A percentile compares a stretch with the other conserved stretches of the same genome.
Conservation (phyloP, 1,139 yeast species). For the Debaryomyces psychrophilus region DNA sequence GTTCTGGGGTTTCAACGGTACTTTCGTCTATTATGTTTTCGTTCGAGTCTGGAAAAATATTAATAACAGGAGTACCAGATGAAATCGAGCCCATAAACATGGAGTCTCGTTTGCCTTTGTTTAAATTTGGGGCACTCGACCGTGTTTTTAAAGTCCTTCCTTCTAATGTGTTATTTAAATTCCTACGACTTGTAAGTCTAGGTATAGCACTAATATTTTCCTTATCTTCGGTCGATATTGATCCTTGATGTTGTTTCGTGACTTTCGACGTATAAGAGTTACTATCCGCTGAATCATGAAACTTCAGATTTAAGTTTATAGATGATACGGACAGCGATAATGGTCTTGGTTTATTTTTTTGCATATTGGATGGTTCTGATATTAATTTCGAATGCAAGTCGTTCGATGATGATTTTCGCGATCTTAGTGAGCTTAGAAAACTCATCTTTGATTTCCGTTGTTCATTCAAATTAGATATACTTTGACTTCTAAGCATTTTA, state of each 20-base stretch:
- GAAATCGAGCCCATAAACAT: conserved; percentile 4
- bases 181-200: conserved; percentile 2
- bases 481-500: conserved; percentile 37
- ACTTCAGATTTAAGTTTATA: conserved; percentile 17
- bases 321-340: conserved; percentile 20
- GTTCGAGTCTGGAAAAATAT: conserved; percentile 10
- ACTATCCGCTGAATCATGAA: conserved; percentile 8
- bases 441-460: conserved; percentile 23
- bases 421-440: conserved; percentile 27
- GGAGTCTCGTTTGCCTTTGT: conserved; percentile 14
- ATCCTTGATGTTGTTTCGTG: conserved; percentile 15
- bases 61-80: conserved; percentile 4
- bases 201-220: conserved; percentile 14
- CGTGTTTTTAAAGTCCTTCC: conserved; percentile 23
- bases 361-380: conserved; percentile 11
- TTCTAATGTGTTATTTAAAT: conserved; percentile 8
- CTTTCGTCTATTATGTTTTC: conserved; percentile 11
- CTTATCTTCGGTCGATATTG: conserved; percentile 15
- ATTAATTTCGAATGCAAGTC: conserved; percentile 15
- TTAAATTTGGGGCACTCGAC: conserved; percentile 29
- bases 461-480: conserved; percentile 31
- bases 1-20: background rate
- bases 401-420: conserved; percentile 21
- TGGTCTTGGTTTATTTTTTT: conserved; percentile 19
- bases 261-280: conserved; percentile 16